Evolutionary conservation across 371 early-diverging fungal species (phyloP), one percentile per base, ranked within the genome.

Genomic region (Mucor saturninus): DNA sequence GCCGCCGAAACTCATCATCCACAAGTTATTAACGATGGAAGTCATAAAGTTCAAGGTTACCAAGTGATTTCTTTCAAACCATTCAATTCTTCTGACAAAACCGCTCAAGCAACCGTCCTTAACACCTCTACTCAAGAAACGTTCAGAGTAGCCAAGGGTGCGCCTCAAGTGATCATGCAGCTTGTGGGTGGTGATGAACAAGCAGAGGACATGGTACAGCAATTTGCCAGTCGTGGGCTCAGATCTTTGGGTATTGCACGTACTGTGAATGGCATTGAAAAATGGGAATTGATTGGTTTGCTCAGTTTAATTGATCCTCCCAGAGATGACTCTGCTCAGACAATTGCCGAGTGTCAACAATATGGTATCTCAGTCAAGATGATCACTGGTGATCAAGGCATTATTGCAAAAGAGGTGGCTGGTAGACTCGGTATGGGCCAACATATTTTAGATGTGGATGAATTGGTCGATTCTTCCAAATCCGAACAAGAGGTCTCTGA

Each of bases 351-450:
- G 42, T 91, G 93, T 61, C 83, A 89, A 54, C 73, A 73, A 28
- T 89, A 91, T 52, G 95, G 95, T 55, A 89, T 96, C 61, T 73
- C 87, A 62, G 93, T 95, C 67, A 88, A 93, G 75, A 95, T 96
- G 94, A 91, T 95, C 67, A 95, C 95, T 15, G 96, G 95, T 64
- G 94, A 93, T 70, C 94, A 93, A 73, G 80, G 90, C 26, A 88
- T 93, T 42, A 92, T 95, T 69, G 93, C 94, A 43, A 87, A 87
- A 72, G 86, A 93, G 62, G 86, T 92, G 35, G 92, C 91, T 54
- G 81, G 80, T 53, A 77, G 86, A 67, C 77, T 86, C 28, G 80
- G 80, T 54, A 83, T 87, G 87, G 86, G 86, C 56, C 76, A 78
- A 61, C 73, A 79, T 38, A 85, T 89, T 72, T 81, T 85, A 74